These are phyloP conservation scores for Beauveria sp. DNA, from an alignment of 2,329 filamentous ascomycete species.

Conservation along the genomic window DNA sequence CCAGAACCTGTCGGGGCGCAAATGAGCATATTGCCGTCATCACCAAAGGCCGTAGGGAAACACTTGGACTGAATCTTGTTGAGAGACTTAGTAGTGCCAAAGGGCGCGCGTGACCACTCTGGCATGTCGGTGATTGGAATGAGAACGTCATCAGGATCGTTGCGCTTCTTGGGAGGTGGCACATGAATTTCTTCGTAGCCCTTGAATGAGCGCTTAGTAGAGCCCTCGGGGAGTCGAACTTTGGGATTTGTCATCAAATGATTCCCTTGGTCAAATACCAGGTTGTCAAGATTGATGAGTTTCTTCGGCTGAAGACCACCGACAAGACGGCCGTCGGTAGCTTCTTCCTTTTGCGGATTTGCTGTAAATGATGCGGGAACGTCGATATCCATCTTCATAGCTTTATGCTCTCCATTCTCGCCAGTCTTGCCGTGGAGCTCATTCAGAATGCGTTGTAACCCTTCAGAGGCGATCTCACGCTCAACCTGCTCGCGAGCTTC, in stretches of 20 bases:
- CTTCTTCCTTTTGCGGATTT: constrained; percentile 43
- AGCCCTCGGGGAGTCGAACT: constrained; percentile 86
- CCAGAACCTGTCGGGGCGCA: constrained; percentile 95
- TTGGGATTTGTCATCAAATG: constrained; percentile 99
- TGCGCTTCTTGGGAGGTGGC: constrained; percentile 81
- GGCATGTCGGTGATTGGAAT: constrained; percentile 84
- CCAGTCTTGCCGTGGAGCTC: constrained; percentile 72
- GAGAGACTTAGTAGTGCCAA: constrained; percentile 76
- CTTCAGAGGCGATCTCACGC: constrained; percentile 84
- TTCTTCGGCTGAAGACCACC: constrained; percentile 81
- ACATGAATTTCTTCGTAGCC: constrained; percentile 99
- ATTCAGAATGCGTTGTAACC: constrained; percentile 77
- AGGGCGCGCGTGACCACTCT: constrained; percentile 83
- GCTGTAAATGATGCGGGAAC: constrained; percentile 53
- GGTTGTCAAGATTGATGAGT: constrained; percentile 87
- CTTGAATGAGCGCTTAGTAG: constrained; percentile 92
- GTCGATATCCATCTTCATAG: constrained; percentile 92
- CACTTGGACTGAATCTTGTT: constrained; percentile 96
- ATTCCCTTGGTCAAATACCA: constrained; percentile 95
- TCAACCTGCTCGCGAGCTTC: constrained; percentile 71
- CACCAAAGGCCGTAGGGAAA: constrained; percentile 81
- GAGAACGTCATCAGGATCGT: constrained; percentile 69
- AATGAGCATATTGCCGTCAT: constrained; percentile 95
- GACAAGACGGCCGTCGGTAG: constrained; percentile 59
- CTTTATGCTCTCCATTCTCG: constrained; percentile 46